Evolutionary conservation across 352 stramenopile genomes (phyloP).

Genomic region (Aphanomyces astaci): DNA sequence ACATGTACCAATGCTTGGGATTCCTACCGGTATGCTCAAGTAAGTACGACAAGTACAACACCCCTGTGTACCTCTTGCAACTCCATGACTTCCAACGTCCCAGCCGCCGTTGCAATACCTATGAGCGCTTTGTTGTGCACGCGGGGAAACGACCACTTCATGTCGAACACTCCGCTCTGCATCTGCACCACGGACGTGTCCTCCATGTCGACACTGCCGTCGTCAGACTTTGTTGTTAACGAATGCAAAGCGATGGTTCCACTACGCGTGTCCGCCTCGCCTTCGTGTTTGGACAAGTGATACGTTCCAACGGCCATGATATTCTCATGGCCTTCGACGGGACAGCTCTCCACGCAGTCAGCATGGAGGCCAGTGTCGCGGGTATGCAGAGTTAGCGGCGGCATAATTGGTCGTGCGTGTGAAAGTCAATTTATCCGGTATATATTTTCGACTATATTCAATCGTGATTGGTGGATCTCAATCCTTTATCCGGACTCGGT

Average conservation of each 20-base stretch:
- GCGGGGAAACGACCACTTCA: conserved; percentile 62
- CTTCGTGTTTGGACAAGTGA: conserved; percentile 60
- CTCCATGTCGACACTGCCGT: conserved; percentile 31
- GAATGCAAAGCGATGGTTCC: conserved; percentile 65
- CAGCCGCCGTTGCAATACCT: conserved; percentile 49
- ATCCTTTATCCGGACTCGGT: neutral
- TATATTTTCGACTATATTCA: neutral
- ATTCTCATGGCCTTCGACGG: conserved; percentile 45
- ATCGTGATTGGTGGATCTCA: neutral
- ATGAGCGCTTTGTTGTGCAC: conserved; percentile 50
- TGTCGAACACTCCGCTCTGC: conserved; percentile 70
- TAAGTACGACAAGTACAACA: neutral
- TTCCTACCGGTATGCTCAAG: neutral
- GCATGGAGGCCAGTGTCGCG: conserved; percentile 61
- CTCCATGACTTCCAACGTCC: conserved; percentile 58
- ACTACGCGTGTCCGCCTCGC: conserved; percentile 36
- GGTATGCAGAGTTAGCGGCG: neutral
- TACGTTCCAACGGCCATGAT: conserved; percentile 74
- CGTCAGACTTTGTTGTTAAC: conserved; percentile 30
- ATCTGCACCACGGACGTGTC: conserved; percentile 41
- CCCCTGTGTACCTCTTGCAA: conserved; percentile 30
- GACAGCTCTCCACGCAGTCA: conserved; percentile 79
- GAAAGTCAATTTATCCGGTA: neutral
- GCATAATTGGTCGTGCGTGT: neutral
- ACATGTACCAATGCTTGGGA: neutral